phyloP scores from a whole-genome alignment of 2,329 filamentous ascomycete genomes.

The Colletotrichum chrysophilum region DNA sequence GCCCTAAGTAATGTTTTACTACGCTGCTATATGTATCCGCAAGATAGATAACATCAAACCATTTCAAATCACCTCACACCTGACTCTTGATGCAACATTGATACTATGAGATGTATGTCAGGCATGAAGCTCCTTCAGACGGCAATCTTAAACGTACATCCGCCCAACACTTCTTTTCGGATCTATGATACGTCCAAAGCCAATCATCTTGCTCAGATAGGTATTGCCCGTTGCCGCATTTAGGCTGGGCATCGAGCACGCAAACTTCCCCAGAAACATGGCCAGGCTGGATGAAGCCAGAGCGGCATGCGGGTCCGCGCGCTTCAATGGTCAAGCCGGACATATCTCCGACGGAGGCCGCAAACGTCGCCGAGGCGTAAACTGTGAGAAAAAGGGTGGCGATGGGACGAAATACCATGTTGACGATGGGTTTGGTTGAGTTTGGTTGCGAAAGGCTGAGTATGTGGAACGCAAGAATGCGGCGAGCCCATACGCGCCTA shows the following conservation, averaged over 20 bases:
- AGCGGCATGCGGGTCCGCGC: background rate
- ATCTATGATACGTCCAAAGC: background rate
- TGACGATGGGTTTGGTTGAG: background rate
- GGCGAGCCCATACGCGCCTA: background rate
- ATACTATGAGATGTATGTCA: background rate
- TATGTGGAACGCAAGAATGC: background rate
- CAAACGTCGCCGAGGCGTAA: background rate
- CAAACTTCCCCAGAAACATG: accelerated
- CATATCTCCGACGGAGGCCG: accelerated
- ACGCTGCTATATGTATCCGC: background rate
- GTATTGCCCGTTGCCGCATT: background rate
- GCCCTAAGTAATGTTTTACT: background rate
- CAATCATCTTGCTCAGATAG: background rate
- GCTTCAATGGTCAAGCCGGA: background rate
- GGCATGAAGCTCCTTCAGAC: accelerated
- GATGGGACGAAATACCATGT: background rate
- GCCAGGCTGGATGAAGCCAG: background rate
- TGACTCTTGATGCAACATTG: background rate
- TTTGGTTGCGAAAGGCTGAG: background rate
- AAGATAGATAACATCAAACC: background rate
- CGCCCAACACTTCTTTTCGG: background rate
- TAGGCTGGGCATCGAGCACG: background rate
- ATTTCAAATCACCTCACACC: background rate
- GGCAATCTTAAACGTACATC: background rate
- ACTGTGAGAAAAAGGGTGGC: background rate